These are phyloP conservation scores for Paecilomyces fulvus DNA, from an alignment of 2,329 filamentous ascomycete genomes.

Conservation along the genomic window DNA sequence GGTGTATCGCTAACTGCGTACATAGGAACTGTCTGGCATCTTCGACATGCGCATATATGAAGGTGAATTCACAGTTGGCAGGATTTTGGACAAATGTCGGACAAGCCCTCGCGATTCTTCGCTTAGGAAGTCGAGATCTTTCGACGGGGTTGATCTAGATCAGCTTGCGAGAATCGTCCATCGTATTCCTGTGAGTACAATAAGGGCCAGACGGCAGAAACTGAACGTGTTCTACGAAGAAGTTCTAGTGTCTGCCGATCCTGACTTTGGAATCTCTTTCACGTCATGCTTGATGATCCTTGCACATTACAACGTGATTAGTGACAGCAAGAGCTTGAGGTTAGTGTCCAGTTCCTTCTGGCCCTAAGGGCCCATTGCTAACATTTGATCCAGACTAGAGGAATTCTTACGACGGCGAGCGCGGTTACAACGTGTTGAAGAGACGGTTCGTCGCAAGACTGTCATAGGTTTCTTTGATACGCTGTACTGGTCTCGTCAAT, in stretches of 20 bases:
- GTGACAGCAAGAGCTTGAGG: constrained; percentile 89
- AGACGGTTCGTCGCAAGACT: constrained; percentile 81
- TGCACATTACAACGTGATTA: constrained; percentile 98
- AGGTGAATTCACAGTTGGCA: constrained; percentile 76
- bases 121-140: constrained; percentile 28
- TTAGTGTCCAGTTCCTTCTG: constrained; percentile 31
- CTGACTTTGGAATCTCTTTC: constrained; percentile 82
- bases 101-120: constrained; percentile 44
- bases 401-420: constrained; percentile 88
- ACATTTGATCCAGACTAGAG: constrained; percentile 55
- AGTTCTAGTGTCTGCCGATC: constrained; percentile 85
- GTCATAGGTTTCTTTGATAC: constrained; percentile 96
- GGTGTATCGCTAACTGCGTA: constrained; percentile 4
- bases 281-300: constrained; percentile 89
- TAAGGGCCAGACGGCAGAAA: constrained; percentile 64
- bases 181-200: constrained; percentile 64
- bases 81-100: constrained; percentile 77
- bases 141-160: constrained; percentile 59
- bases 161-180: constrained; percentile 66
- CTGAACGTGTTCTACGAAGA: constrained; percentile 98
- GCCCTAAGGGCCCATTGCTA: constrained; percentile 17
- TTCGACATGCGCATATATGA: constrained; percentile 98
- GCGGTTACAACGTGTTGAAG: constrained; percentile 84
- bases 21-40: constrained; percentile 73
- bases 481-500: constrained; percentile 73